These are phyloP conservation scores for Daldinia sp. DNA, from an alignment of 2,329 filamentous ascomycete genomes.

Conservation along the genomic window DNA sequence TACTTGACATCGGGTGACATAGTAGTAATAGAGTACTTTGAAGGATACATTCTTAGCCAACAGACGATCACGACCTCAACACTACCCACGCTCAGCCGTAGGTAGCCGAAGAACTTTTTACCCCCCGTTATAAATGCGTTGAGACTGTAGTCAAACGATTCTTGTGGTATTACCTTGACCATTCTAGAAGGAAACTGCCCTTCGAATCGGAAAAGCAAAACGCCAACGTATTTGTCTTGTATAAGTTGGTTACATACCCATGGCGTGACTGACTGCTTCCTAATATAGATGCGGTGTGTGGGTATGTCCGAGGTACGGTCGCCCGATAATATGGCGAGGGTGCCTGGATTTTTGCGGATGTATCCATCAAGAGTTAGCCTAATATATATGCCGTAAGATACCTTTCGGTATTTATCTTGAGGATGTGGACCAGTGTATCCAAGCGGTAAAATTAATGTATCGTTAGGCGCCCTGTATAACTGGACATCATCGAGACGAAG, in stretches of 20 bases:
- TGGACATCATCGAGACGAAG: conserved; percentile 28
- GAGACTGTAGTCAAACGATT: conserved; percentile 20
- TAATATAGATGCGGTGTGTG: conserved; percentile 23
- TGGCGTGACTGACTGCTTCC: conserved; percentile 13
- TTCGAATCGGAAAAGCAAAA: conserved; percentile 13
- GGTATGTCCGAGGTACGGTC: not conserved
- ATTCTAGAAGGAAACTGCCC: conserved; percentile 3
- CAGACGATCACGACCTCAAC: conserved; percentile 17
- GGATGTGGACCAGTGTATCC: conserved; percentile 6
- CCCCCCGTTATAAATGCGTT: conserved; percentile 23
- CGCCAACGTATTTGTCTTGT: conserved; percentile 6
- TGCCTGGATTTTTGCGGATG: conserved; percentile 18
- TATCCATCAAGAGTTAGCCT: conserved; percentile 27
- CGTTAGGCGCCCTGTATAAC: conserved; percentile 6
- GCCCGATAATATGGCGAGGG: conserved; percentile 12
- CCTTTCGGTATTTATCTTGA: not conserved
- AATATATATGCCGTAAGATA: conserved; percentile 22
- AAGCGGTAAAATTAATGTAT: conserved; percentile 16
- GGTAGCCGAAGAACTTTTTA: conserved; percentile 21
- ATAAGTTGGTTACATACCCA: conserved; percentile 2
- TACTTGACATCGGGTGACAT: conserved; percentile 6
- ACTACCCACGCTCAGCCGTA: conserved; percentile 12
- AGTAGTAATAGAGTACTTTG: conserved; percentile 2
- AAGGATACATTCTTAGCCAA: conserved; percentile 8
- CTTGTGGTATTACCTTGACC: conserved; percentile 16